These are phyloP conservation scores for Penicillium roqueforti DNA, from an alignment of 495 filamentous ascomycete species.

Conservation along the genomic window DNA sequence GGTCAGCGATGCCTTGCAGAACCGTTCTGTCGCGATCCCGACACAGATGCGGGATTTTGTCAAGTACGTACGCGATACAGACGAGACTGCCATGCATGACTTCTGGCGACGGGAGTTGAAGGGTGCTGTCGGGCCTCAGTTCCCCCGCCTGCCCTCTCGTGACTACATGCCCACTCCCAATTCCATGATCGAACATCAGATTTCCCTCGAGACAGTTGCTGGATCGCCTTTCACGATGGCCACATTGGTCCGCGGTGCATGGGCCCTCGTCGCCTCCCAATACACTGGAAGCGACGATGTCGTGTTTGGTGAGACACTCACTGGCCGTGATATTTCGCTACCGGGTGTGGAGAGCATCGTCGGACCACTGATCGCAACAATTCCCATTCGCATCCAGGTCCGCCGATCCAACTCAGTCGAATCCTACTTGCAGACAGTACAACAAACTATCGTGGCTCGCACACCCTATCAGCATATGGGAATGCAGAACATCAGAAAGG, in stretches of 20 bases:
- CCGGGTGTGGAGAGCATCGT: constrained; percentile 45
- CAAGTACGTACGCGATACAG: constrained; percentile 34
- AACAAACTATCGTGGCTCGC: constrained; percentile 48
- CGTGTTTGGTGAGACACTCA: constrained; percentile 57
- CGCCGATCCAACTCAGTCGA: constrained; percentile 26
- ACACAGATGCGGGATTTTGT: constrained; percentile 43
- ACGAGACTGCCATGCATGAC: constrained; percentile 32
- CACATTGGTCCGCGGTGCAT: constrained; percentile 58
- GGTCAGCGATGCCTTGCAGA: constrained; percentile 39
- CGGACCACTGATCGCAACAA: constrained; percentile 60
- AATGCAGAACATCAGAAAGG: constrained; percentile 61
- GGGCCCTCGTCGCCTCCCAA: constrained; percentile 54
- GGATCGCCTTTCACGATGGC: constrained; percentile 49
- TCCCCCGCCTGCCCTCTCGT: constrained; percentile 51
- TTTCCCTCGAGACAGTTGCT: constrained; percentile 36
- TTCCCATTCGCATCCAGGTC: constrained; percentile 54
- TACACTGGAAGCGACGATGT: constrained; percentile 52
- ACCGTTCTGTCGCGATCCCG: constrained; percentile 14
- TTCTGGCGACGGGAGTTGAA: constrained; percentile 48
- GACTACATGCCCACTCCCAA: constrained; percentile 53
- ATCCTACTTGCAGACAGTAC: constrained; percentile 43
- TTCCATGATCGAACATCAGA: constrained; percentile 47
- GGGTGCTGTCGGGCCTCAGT: constrained; percentile 51
- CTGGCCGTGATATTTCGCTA: constrained; percentile 45
- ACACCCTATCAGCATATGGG: constrained; percentile 65